These are phyloP conservation scores for Mucor circinelloides DNA, from an alignment of 371 early-diverging fungal genomes.

Conservation along the genomic window DNA sequence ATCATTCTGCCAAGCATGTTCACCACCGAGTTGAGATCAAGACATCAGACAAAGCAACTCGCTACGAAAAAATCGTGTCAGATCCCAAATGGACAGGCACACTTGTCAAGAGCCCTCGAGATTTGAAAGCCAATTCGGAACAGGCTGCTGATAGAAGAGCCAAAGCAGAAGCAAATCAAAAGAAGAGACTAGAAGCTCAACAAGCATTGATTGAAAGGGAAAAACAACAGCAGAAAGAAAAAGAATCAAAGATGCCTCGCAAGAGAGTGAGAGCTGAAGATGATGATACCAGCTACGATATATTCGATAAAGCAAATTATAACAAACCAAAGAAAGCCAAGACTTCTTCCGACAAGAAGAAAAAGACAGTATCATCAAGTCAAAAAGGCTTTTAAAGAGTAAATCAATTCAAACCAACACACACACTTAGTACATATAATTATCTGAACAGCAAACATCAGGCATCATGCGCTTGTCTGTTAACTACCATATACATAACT, in stretches of 20 bases:
- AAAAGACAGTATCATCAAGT: not conserved
- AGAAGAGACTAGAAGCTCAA: not conserved
- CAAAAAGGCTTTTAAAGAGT: not conserved
- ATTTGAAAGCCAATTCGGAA: not conserved
- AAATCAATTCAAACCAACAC: not conserved
- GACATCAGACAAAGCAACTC: not conserved
- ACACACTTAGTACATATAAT: not conserved
- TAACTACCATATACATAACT: not conserved
- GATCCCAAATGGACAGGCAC: not conserved
- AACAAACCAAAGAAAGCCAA: not conserved
- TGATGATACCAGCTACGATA: not conserved
- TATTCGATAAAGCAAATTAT: not conserved
- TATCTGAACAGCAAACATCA: not conserved
- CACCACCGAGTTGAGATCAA: not conserved
- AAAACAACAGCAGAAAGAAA: not conserved
- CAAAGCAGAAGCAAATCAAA: not conserved
- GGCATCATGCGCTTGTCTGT: not conserved
- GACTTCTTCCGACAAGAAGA: not conserved
- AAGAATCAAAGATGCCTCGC: not conserved
- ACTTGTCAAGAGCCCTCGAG: not conserved
- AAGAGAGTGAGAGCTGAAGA: not conserved
- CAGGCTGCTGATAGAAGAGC: not conserved
- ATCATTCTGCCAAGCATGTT: not conserved
- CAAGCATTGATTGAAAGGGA: not conserved
- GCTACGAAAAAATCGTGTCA: not conserved